Conservation (phyloP, 2,329 filamentous ascomycete species). For the Nemania bipapillata region DNA sequence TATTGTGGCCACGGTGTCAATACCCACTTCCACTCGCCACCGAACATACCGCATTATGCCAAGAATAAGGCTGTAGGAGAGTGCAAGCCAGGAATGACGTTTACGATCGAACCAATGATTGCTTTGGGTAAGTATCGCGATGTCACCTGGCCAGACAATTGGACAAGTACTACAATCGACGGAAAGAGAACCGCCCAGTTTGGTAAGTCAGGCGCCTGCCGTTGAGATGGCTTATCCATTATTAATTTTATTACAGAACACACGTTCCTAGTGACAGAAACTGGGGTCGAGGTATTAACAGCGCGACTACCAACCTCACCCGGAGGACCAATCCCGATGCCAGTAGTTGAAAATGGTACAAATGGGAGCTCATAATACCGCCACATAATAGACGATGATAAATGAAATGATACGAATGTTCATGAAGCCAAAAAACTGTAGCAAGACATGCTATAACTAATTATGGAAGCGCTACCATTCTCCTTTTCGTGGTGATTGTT, state of each 20-base stretch:
- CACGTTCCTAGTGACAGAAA: constrained; percentile 83
- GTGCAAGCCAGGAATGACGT: constrained; percentile 96
- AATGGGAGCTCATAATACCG: constrained; percentile 33
- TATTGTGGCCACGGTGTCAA: constrained; percentile 98
- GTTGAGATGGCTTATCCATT: neutral
- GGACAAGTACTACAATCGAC: constrained; percentile 94
- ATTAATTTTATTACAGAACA: constrained; percentile 67
- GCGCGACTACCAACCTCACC: constrained; percentile 77
- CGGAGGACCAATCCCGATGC: constrained; percentile 76
- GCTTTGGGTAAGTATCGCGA: constrained; percentile 89
- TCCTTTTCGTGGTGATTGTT: neutral
- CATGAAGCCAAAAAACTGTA: constrained; percentile 3
- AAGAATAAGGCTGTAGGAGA: constrained; percentile 98
- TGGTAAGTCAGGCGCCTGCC: constrained; percentile 63
- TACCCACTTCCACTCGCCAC: constrained; percentile 89
- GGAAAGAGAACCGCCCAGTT: constrained; percentile 93
- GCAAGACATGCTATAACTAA: neutral
- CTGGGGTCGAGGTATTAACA: constrained; percentile 84
- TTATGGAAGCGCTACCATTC: neutral
- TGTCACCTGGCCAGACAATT: constrained; percentile 97
- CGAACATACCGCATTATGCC: constrained; percentile 95
- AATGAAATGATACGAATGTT: constrained; percentile 15
- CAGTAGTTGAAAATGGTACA: constrained; percentile 37
- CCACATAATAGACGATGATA: constrained; percentile 15
- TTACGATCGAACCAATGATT: constrained; percentile 99